Evolutionary conservation across 75 land plant genomes (phyloP), one percentile per base, ranked within the genome.

Genomic region (Pseudotsuga menziesii): DNA sequence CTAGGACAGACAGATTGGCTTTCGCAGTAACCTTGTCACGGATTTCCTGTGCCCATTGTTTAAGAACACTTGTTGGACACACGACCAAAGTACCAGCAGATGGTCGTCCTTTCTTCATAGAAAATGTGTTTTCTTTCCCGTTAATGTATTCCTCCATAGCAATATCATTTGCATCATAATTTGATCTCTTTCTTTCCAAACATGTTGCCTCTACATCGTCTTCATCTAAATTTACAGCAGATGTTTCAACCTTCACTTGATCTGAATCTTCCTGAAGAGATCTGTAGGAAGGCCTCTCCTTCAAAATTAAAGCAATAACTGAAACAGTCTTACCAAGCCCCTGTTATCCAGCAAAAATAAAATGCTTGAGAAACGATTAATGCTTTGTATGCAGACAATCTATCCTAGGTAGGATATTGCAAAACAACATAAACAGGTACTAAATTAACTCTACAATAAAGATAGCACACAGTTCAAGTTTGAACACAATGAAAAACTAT

Each of bases 301-400:
- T 89, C 69, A 89, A 85, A 79, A 97, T 94, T 16, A 97, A 86
- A 19, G 99, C 90, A 83, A 97, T 92, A 61, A 83, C 91, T 29
- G 99, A 97, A 29, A 97, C 77, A 2, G 99, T 97, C 82, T 97
- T 97, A 20, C 99, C 99, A 84, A 97, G 95, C 8, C 99, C 99
- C 99, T 97, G 91, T 36, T 23, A 72, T 39, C 82, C 35, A 82
- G 16, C 4, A 74, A 58, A 29, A 70, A 56, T 61, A 39, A 70
- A 35, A 27, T 4, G 29, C 59, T 13, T 23, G 17, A 79, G 14
- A 75, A 69, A 41, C 16, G 20, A 17, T 16, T 32, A 72, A 20
- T 14, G 54, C 12, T 35, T 6, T 11, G 69, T 52, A 48, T 11
- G 54, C 54, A 79, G 35, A 48, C 48, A 35, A 57, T 22, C 4